Conservation (phyloP, 2,329 filamentous ascomycete species). For the Penicillium sp. region DNA sequence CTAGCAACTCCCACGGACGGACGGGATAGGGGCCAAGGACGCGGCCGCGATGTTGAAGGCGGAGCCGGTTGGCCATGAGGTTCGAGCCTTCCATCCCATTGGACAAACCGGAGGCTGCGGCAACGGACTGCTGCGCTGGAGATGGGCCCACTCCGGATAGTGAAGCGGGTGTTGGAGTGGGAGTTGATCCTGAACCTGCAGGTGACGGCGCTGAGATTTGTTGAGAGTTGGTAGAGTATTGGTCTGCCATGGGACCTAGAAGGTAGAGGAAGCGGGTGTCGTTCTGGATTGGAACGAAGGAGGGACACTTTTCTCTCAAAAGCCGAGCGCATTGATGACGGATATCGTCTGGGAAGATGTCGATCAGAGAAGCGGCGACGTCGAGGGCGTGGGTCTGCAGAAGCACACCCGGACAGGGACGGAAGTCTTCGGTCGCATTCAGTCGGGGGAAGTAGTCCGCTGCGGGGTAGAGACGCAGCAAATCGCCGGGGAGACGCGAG, state of each 20-base stretch:
- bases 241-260: constrained; percentile 40
- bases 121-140: constrained; percentile 15
- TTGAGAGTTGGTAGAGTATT: constrained; percentile 15
- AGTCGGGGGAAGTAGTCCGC: constrained; percentile 33
- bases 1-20: constrained; percentile 48
- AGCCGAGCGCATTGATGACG: constrained; percentile 45
- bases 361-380: constrained; percentile 46
- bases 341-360: constrained; percentile 47
- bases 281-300: constrained; percentile 39
- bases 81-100: constrained; percentile 22
- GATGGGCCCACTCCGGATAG: constrained; percentile 17
- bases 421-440: constrained; percentile 22
- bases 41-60: constrained; percentile 40
- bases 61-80: constrained; percentile 33
- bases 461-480: constrained; percentile 32
- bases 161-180: constrained; percentile 28
- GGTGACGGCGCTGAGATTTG: constrained; percentile 35
- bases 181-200: constrained; percentile 32
- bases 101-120: constrained; percentile 10
- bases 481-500: constrained; percentile 36
- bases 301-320: constrained; percentile 44
- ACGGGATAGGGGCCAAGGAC: constrained; percentile 37
- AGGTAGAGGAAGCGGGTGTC: constrained; percentile 44
- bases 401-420: constrained; percentile 34
- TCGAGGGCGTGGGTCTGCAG: constrained; percentile 46